Conservation (phyloP, 805 yeast species). For the Ogataea thermomethanolica region DNA sequence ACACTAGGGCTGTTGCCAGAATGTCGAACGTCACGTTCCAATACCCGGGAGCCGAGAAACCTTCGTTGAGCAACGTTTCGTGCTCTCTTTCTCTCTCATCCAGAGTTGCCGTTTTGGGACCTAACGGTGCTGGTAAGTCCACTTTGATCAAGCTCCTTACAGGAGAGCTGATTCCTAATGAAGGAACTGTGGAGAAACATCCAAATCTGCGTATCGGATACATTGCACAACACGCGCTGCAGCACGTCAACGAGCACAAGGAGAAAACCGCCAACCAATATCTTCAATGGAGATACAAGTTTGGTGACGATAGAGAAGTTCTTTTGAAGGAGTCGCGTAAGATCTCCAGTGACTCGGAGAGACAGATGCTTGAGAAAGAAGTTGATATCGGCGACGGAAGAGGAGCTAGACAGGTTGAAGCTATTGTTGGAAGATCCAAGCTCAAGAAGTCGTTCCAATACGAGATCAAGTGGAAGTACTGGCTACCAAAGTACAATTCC, state of each 20-base stretch:
- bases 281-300: conserved; percentile 96
- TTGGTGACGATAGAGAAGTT: conserved; percentile 98
- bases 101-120: conserved; percentile 94
- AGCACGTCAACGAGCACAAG: conserved; percentile 94
- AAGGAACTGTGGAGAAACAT: conserved; percentile 93
- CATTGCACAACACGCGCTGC: conserved; percentile 97
- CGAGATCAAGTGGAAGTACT: conserved; percentile 89
- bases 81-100: conserved; percentile 94
- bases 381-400: conserved; percentile 78
- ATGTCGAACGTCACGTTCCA: conserved; percentile 80
- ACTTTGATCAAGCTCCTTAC: conserved; percentile 91
- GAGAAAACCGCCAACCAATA: conserved; percentile 98
- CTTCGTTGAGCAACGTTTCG: conserved; percentile 74
- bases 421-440: conserved; percentile 95
- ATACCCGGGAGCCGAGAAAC: conserved; percentile 86
- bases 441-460: conserved; percentile 95
- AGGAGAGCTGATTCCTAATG: conserved; percentile 82
- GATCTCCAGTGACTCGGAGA: conserved; percentile 68
- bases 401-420: conserved; percentile 87
- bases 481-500: conserved; percentile 90
- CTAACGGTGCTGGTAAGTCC: conserved; percentile 99
- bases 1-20: conserved; percentile 76
- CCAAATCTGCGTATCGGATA: conserved; percentile 97
- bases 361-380: conserved; percentile 69
- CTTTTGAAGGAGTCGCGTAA: conserved; percentile 89